Percentiles rank a stretch among this genome's conserved stretches.
phyloP scores from a whole-genome alignment of 2,329 filamentous ascomycete genomes.

The Fusarium phyllophilum region DNA sequence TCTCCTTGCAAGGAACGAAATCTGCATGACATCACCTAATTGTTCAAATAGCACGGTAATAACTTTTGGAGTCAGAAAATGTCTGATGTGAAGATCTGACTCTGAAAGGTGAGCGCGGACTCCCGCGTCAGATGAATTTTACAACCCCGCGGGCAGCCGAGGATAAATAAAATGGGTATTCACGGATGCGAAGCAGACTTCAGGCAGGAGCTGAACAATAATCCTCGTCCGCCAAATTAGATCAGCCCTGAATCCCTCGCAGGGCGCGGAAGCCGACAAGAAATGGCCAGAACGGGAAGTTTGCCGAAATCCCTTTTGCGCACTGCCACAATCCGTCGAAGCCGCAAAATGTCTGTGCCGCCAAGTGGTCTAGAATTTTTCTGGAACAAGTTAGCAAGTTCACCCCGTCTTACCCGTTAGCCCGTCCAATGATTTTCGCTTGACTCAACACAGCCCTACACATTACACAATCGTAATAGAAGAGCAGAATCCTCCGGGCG shows the following conservation, averaged over 20 bases:
- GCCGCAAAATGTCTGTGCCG: not conserved
- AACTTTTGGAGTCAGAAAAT: not conserved
- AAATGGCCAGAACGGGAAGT: not conserved
- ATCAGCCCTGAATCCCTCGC: not conserved
- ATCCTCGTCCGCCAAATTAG: not conserved
- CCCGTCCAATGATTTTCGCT: not conserved
- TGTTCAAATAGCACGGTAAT: fast-evolving
- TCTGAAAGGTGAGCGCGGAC: not conserved
- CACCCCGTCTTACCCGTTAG: not conserved
- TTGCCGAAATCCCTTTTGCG: not conserved
- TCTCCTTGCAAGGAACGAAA: fast-evolving
- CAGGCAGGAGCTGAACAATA: not conserved
- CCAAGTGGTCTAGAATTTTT: not conserved
- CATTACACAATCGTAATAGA: not conserved
- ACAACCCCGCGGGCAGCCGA: not conserved
- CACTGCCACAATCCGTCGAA: not conserved
- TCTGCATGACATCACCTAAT: not conserved
- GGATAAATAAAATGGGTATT: not conserved
- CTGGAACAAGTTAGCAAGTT: not conserved
- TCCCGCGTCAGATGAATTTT: too few species aligned
- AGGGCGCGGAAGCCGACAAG: not conserved
- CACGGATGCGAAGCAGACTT: fast-evolving
- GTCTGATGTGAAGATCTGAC: fast-evolving
- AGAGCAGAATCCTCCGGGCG: not conserved
- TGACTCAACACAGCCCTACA: not conserved